These are phyloP conservation scores for Paraconiothyrium brasiliense DNA, from an alignment of 2,329 filamentous ascomycete species.

Conservation along the genomic window DNA sequence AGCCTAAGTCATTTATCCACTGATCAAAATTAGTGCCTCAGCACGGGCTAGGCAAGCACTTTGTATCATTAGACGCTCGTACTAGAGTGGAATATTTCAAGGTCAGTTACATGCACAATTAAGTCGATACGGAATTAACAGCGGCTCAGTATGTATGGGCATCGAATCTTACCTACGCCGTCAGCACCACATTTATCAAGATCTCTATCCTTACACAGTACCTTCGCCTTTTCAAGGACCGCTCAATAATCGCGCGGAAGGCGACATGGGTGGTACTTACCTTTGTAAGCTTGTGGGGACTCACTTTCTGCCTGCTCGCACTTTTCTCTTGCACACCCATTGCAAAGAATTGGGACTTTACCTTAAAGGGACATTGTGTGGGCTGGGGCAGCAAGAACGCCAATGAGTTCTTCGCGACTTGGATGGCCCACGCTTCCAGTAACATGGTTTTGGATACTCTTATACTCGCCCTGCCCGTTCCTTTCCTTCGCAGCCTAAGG, in stretches of 20 bases:
- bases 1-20: neutral
- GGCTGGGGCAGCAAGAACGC: conserved; percentile 48
- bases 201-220: conserved; percentile 51
- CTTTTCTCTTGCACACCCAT: conserved; percentile 44
- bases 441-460: conserved; percentile 48
- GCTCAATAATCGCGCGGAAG: conserved; percentile 29
- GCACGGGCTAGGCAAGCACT: conserved; percentile 46
- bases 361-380: conserved; percentile 37
- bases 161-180: conserved; percentile 42
- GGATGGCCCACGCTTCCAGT: conserved; percentile 38
- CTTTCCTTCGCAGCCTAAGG: conserved; percentile 42
- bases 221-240: conserved; percentile 44
- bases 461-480: conserved; percentile 41
- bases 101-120: conserved; percentile 23
- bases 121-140: neutral
- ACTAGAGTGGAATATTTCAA: conserved; percentile 40
- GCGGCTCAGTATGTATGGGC: conserved; percentile 40
- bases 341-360: conserved; percentile 41
- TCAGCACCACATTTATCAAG: conserved; percentile 48
- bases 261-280: conserved; percentile 33
- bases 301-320: conserved; percentile 40
- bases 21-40: conserved; percentile 39
- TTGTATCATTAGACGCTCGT: conserved; percentile 32
- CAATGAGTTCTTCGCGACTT: conserved; percentile 38
- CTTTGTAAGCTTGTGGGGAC: conserved; percentile 40